Evolutionary conservation across 2,329 filamentous ascomycete species (phyloP).

Genomic region (Aspergillus spinulosporus): DNA sequence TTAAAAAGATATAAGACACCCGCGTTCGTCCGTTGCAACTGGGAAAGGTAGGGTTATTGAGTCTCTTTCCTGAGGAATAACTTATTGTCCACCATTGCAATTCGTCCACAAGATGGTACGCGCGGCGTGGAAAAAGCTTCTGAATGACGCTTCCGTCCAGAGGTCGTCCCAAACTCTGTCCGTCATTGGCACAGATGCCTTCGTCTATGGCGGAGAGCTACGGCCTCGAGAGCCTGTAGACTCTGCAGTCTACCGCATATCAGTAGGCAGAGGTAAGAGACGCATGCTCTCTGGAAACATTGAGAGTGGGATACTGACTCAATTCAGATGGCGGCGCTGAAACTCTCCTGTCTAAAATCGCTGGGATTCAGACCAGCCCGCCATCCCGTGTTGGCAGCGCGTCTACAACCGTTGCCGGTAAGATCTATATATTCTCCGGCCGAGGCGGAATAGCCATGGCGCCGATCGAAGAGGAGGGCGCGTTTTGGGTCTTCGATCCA

Average conservation of each 20-base stretch:
- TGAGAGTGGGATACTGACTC: neutral
- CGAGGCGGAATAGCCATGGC: constrained; percentile 68
- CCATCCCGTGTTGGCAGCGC: constrained; percentile 71
- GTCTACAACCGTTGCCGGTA: constrained; percentile 64
- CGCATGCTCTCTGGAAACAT: neutral
- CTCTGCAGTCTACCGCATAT: constrained; percentile 69
- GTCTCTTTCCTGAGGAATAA: too few relatives aligned
- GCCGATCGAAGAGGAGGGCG: constrained; percentile 71
- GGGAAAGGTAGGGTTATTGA: too few relatives aligned
- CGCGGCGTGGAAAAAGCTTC: constrained; percentile 27
- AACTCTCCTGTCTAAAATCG: constrained; percentile 32
- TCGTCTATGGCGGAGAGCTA: constrained; percentile 77
- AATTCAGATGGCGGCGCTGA: neutral
- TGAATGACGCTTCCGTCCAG: constrained; percentile 25
- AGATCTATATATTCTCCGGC: constrained; percentile 80
- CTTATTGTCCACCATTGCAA: too few relatives aligned
- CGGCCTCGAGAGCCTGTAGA: constrained; percentile 66
- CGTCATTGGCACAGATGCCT: constrained; percentile 58
- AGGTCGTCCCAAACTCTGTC: constrained; percentile 75
- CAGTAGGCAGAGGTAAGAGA: constrained; percentile 42
- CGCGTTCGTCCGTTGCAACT: too few relatives aligned
- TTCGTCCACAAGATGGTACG: constrained; percentile 4
- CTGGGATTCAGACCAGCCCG: constrained; percentile 42
- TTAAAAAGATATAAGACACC: too few relatives aligned
- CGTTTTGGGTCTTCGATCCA: constrained; percentile 75